Evolutionary conservation across 805 yeast species (phyloP).

Genomic region (Candida suzukii): DNA sequence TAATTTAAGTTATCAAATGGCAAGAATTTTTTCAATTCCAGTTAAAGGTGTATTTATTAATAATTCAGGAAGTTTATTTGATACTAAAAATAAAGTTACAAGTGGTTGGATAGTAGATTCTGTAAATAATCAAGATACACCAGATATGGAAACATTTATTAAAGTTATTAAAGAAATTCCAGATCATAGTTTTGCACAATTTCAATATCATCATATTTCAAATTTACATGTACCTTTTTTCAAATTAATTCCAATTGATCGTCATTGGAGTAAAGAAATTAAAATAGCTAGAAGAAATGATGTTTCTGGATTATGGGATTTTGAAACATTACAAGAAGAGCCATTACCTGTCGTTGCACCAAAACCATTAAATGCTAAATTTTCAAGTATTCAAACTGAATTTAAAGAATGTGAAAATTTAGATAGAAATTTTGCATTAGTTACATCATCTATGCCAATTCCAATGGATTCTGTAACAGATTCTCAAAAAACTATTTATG

Average conservation of each 20-base stretch:
- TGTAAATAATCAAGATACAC: conserved; percentile 66
- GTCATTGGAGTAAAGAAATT: conserved; percentile 78
- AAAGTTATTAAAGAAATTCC: conserved; percentile 75
- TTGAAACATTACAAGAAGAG: conserved; percentile 44
- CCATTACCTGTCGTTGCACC: conserved; percentile 50
- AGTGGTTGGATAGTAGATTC: conserved; percentile 79
- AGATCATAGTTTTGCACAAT: conserved; percentile 63
- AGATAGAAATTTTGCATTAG: conserved; percentile 65
- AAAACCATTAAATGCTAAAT: conserved; percentile 58
- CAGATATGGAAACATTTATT: conserved; percentile 68
- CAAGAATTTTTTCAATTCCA: conserved; percentile 76
- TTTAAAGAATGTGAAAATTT: conserved; percentile 46
- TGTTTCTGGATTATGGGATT: conserved; percentile 50
- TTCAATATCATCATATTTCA: conserved; percentile 67
- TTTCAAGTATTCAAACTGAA: conserved; percentile 60
- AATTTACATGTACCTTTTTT: conserved; percentile 72
- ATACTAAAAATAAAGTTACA: conserved; percentile 41
- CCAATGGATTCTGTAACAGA: conserved; percentile 72
- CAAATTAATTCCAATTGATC: conserved; percentile 63
- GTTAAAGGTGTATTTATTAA: conserved; percentile 78
- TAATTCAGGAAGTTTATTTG: conserved; percentile 73
- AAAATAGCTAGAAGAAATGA: conserved; percentile 59
- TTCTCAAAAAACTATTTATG: conserved; percentile 57
- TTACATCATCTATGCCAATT: conserved; percentile 56
- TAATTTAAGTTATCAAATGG: conserved; percentile 81